Evolutionary conservation across 805 yeast species (phyloP).

Genomic region (Candida schatavii): DNA sequence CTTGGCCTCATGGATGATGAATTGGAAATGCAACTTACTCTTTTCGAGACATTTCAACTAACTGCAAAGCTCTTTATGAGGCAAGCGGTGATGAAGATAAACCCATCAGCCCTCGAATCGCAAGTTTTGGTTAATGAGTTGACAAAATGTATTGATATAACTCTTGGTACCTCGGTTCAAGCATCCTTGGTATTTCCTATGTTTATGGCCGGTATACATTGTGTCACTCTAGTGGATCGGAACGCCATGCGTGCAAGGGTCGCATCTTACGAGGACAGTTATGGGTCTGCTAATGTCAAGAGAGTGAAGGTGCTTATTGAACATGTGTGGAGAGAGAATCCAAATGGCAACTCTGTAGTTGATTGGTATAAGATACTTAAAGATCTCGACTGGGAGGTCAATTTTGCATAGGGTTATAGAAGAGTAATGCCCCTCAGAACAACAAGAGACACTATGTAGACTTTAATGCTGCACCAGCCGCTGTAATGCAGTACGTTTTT

Average conservation of each 20-base stretch:
- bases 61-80: slow-evolving; percentile 66
- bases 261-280: slow-evolving; percentile 55
- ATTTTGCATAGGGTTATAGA: slow-evolving; percentile 51
- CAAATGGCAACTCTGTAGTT: slow-evolving; percentile 55
- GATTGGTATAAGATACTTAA: slow-evolving; percentile 74
- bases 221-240: slow-evolving; percentile 52
- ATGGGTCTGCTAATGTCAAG: slow-evolving; percentile 62
- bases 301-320: slow-evolving; percentile 45
- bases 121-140: slow-evolving; percentile 57
- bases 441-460: no score
- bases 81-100: slow-evolving; percentile 59
- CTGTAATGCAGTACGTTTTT: no score
- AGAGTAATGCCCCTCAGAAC: no score
- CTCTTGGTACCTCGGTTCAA: slow-evolving; percentile 66
- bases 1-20: slow-evolving; percentile 42
- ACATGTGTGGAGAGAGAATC: slow-evolving; percentile 47
- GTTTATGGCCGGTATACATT: slow-evolving; percentile 73
- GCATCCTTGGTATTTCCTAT: slow-evolving; percentile 73
- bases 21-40: slow-evolving; percentile 60
- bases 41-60: slow-evolving; percentile 69
- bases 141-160: slow-evolving; percentile 53
- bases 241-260: slow-evolving; percentile 50
- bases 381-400: slow-evolving; percentile 71
- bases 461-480: no score
- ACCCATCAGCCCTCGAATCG: slow-evolving; percentile 61